Percentiles rank a stretch among this genome's conserved stretches.
These are phyloP conservation scores for Xylaria sp. DNA, from an alignment of 2,329 filamentous ascomycete species.

Conservation along the genomic window DNA sequence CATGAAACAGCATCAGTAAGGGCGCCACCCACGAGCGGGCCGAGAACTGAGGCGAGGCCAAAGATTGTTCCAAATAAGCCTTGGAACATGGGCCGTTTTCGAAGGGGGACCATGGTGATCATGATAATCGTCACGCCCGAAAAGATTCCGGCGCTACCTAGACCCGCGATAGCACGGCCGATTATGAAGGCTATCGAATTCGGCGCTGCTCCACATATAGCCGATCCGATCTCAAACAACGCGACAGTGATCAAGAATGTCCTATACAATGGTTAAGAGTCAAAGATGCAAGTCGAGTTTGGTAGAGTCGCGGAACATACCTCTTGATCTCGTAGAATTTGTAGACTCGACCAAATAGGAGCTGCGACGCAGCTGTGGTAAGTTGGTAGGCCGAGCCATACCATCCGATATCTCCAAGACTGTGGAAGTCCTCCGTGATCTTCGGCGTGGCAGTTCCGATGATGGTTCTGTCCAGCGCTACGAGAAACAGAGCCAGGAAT, in stretches of 20 bases:
- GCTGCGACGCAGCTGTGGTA: constrained; percentile 51
- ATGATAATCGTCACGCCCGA: constrained; percentile 53
- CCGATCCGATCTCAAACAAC: constrained; percentile 51
- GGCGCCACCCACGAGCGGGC: constrained; percentile 50
- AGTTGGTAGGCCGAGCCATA: constrained; percentile 59
- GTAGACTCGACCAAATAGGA: constrained; percentile 51
- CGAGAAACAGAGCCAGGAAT: constrained; percentile 51
- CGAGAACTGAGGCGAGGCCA: constrained; percentile 49
- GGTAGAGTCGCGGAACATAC: constrained; percentile 28
- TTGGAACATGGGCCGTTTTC: constrained; percentile 55
- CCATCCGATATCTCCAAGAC: constrained; percentile 58
- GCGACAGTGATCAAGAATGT: constrained; percentile 44
- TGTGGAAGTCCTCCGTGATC: constrained; percentile 53
- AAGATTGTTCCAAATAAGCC: constrained; percentile 52
- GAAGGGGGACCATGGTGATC: constrained; percentile 54
- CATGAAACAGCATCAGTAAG: constrained; percentile 46
- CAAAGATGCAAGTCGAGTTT: neutral
- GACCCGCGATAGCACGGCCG: constrained; percentile 52
- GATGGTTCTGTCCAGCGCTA: constrained; percentile 55
- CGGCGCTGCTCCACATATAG: constrained; percentile 48
- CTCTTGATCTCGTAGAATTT: constrained; percentile 48
- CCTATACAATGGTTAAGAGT: constrained; percentile 24
- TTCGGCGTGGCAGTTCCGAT: constrained; percentile 49
- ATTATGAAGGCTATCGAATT: constrained; percentile 50
- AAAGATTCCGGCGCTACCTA: constrained; percentile 54